Conservation (phyloP, 2,329 filamentous ascomycete species). For the Neurospora crassa region DNA sequence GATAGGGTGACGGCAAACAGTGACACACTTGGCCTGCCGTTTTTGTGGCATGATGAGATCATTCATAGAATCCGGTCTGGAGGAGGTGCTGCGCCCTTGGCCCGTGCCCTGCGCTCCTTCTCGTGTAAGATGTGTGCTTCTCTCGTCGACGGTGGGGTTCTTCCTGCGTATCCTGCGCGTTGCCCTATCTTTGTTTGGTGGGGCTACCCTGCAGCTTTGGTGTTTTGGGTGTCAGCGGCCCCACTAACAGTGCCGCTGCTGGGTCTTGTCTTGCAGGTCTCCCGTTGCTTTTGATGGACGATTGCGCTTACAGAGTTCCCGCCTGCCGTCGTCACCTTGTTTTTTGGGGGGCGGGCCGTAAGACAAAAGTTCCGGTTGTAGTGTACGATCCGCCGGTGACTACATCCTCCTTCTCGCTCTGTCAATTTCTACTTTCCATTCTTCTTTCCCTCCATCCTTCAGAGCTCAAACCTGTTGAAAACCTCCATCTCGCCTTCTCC, state of each 20-base stretch:
- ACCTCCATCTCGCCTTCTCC: not conserved
- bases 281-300: not conserved
- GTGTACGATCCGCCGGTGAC: not conserved
- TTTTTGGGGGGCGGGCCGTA: not conserved
- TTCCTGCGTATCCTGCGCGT: not conserved
- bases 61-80: conserved; percentile 9
- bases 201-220: not conserved
- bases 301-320: not conserved
- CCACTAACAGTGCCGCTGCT: not conserved
- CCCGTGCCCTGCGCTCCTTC: conserved; percentile 1
- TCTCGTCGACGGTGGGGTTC: not conserved
- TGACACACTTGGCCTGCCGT: conserved; percentile 1
- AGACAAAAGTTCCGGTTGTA: not conserved
- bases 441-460: not conserved
- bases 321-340: not conserved
- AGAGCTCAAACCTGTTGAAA: not conserved
- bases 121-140: not conserved
- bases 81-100: conserved; percentile 3
- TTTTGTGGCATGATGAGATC: conserved; percentile 22
- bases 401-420: not conserved
- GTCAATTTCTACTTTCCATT: not conserved
- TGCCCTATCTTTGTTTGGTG: not conserved
- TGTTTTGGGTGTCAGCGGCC: not conserved
- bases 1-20: not conserved
- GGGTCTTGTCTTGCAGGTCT: not conserved